Percentiles rank a stretch among this genome's conserved stretches.
These are phyloP conservation scores for Yamagishiella unicocca DNA, from an alignment of 139 green algal genomes.

Conservation along the genomic window DNA sequence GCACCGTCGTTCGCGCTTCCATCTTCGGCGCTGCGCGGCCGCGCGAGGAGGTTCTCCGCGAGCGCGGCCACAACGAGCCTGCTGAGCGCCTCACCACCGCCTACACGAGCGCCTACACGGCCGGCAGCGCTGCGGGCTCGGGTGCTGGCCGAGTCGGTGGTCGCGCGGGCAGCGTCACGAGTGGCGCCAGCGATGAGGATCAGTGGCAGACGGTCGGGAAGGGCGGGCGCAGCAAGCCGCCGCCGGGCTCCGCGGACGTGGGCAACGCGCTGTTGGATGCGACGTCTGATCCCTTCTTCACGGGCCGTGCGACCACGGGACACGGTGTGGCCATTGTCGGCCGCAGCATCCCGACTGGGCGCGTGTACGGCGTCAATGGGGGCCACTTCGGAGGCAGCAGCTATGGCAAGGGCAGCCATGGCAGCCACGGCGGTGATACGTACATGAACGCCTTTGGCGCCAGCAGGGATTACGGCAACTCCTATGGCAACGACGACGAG, in stretches of 20 bases:
- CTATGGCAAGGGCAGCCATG: slow-evolving; percentile 40
- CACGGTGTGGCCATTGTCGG: slow-evolving; percentile 17
- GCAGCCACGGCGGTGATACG: not conserved
- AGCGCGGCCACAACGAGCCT: slow-evolving; percentile 71
- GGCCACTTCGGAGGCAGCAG: slow-evolving; percentile 22
- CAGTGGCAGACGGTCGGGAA: slow-evolving; percentile 42
- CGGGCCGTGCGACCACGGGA: not conserved
- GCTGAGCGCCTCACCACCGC: slow-evolving; percentile 38
- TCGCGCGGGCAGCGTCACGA: not conserved
- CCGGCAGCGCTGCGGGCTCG: not conserved
- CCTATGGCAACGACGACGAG: slow-evolving; percentile 12
- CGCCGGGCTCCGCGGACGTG: not conserved
- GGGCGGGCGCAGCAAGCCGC: slow-evolving; percentile 22
- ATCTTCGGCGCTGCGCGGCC: slow-evolving; percentile 86
- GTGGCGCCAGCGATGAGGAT: slow-evolving; percentile 27
- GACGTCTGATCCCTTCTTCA: slow-evolving; percentile 18
- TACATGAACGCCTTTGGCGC: slow-evolving; percentile 31
- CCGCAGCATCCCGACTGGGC: not conserved
- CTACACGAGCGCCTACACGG: not conserved
- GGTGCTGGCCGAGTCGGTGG: not conserved
- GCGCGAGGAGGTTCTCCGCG: slow-evolving; percentile 87
- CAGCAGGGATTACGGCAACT: slow-evolving; percentile 5
- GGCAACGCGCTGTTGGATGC: slow-evolving; percentile 41
- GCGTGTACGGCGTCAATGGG: not conserved
- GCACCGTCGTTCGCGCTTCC: not conserved